These are phyloP conservation scores for Discostella stelligeroides DNA, from an alignment of 108 stramenopile genomes.

Conservation along the genomic window DNA sequence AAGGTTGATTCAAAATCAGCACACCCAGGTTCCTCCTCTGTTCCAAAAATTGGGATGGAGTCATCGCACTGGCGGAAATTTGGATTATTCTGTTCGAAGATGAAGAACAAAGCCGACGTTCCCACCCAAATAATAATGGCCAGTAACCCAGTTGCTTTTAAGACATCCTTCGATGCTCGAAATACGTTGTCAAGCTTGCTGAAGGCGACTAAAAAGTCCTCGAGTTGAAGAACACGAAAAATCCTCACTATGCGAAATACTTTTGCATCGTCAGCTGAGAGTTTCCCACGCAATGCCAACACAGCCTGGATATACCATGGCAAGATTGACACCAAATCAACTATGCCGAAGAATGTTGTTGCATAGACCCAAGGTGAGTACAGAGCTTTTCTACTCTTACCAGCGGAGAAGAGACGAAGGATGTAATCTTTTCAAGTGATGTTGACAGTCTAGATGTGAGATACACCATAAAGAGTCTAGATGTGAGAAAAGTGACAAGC, in stretches of 20 bases:
- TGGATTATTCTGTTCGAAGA: conserved; percentile 85
- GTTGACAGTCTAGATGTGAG: background rate
- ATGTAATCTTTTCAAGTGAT: conserved; percentile 54
- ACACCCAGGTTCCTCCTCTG: conserved; percentile 53
- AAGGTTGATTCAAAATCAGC: conserved; percentile 73
- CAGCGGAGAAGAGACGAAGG: conserved; percentile 84
- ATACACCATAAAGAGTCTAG: too few relatives aligned
- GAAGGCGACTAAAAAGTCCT: conserved; percentile 89
- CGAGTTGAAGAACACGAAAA: conserved; percentile 88
- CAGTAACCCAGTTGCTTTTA: conserved; percentile 89
- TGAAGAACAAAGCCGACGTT: conserved; percentile 85
- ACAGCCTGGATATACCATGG: conserved; percentile 85
- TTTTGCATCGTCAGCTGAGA: conserved; percentile 64
- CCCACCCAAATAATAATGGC: conserved; percentile 93
- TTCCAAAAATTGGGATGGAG: conserved; percentile 60
- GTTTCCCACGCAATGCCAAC: conserved; percentile 50
- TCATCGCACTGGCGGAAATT: conserved; percentile 79
- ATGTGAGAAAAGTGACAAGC: too few relatives aligned
- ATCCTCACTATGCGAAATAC: conserved; percentile 88
- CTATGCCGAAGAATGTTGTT: conserved; percentile 91
- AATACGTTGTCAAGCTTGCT: conserved; percentile 94
- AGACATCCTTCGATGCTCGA: conserved; percentile 76
- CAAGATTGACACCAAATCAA: conserved; percentile 80
- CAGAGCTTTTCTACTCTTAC: conserved; percentile 82
- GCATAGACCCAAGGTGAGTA: conserved; percentile 78